Conservation (phyloP, 495 filamentous ascomycete genomes). For the Tetracladium setigerum region DNA sequence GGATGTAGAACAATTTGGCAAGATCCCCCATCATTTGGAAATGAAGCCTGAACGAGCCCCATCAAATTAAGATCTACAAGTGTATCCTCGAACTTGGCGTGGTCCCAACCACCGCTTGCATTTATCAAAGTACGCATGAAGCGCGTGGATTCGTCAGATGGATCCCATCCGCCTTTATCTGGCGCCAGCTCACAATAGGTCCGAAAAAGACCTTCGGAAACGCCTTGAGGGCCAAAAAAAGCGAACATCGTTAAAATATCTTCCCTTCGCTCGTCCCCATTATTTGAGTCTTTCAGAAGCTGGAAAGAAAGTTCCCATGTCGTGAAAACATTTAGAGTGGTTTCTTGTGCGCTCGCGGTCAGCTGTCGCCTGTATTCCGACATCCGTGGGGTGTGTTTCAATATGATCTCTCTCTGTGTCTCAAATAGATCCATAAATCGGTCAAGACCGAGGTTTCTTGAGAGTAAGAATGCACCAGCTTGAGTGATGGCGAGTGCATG, state of each 20-base stretch:
- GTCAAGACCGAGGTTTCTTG: conserved; percentile 1
- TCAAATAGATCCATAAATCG: conserved; percentile 10
- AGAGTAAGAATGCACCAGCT: conserved; percentile 22
- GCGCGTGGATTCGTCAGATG: background rate
- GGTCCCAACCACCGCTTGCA: background rate
- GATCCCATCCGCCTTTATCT: background rate
- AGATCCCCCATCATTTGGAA: background rate
- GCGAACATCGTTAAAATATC: conserved; percentile 11
- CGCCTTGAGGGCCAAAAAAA: conserved; percentile 8
- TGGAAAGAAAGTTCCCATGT: conserved; percentile 18
- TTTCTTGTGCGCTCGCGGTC: background rate
- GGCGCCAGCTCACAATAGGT: background rate
- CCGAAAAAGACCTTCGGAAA: conserved; percentile 7
- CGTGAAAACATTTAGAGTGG: conserved; percentile 10
- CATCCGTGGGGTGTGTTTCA: conserved; percentile 6
- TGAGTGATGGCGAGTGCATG: conserved; percentile 26
- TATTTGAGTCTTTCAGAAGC: background rate
- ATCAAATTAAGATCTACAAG: background rate
- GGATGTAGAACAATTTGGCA: conserved; percentile 6
- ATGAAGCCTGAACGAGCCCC: conserved; percentile 5
- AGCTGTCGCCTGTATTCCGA: conserved; percentile 10
- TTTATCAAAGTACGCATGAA: background rate
- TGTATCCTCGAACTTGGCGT: background rate
- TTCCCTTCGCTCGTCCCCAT: background rate
- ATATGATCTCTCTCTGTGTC: background rate